Evolutionary conservation across 768 basidiomycete species (phyloP).

Genomic region (Phaeolepiota aurea): DNA sequence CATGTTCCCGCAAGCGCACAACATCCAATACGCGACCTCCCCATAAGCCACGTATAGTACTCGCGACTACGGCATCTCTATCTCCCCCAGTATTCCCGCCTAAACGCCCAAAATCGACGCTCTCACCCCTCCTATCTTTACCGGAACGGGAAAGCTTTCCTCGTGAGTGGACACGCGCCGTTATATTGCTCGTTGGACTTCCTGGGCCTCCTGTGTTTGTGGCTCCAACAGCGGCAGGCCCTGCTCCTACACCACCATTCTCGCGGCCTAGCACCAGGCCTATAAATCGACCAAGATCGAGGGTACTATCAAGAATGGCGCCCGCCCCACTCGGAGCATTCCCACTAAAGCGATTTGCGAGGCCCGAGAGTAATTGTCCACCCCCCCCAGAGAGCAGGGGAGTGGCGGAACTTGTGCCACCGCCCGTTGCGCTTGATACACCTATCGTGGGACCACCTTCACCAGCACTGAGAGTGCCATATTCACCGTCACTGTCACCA

Average conservation of each 20-base stretch:
- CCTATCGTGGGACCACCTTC: conserved; percentile 26
- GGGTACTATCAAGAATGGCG: conserved; percentile 34
- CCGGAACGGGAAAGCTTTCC: background rate
- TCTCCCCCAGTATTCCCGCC: conserved; percentile 21
- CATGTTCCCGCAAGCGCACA: conserved; percentile 26
- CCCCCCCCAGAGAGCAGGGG: too few species aligned
- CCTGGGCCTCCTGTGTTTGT: background rate
- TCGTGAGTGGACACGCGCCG: background rate
- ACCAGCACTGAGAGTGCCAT: conserved; percentile 14
- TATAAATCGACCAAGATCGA: conserved; percentile 47
- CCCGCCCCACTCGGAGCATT: conserved; percentile 23
- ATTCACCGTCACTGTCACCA: conserved; percentile 19
- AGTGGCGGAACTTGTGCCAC: too few species aligned
- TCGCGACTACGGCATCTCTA: conserved; percentile 22
- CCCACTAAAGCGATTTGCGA: conserved; percentile 22
- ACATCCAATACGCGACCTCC: conserved; percentile 29
- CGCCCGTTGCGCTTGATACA: conserved; percentile 24
- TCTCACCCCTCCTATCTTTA: conserved; percentile 19
- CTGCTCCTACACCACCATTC: conserved; percentile 6
- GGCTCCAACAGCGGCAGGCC: too few species aligned
- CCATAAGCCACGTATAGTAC: conserved; percentile 35
- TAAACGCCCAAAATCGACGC: conserved; percentile 37
- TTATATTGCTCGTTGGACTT: background rate
- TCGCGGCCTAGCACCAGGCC: conserved; percentile 24
- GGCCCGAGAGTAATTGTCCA: too few species aligned